A percentile compares a stretch with the other conserved stretches of the same genome.
Evolutionary conservation across 2,329 filamentous ascomycete species (phyloP).

Genomic region (Chaetomium sp.): DNA sequence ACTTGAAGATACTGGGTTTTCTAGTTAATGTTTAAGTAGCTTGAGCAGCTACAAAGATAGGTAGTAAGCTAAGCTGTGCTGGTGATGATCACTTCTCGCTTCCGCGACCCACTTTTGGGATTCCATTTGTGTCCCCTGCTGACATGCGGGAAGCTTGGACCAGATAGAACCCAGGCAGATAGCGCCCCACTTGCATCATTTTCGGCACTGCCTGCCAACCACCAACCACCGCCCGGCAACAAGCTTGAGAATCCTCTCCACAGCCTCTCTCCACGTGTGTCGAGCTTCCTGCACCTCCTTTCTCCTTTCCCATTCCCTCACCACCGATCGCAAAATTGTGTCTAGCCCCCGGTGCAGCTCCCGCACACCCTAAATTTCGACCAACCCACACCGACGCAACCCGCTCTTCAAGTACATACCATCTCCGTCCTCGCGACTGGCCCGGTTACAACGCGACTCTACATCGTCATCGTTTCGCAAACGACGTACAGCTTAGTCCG

Average conservation of each 20-base stretch:
- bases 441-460: background rate
- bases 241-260: slow-evolving; percentile 18
- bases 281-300: slow-evolving; percentile 10
- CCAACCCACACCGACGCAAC: background rate
- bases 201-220: slow-evolving; percentile 11
- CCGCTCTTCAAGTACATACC: background rate
- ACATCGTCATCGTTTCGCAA: slow-evolving; percentile 6
- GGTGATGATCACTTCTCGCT: background rate
- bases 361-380: background rate
- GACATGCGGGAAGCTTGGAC: slow-evolving; percentile 17
- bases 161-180: slow-evolving; percentile 12
- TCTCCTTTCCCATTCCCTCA: slow-evolving; percentile 8
- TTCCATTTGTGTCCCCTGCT: background rate
- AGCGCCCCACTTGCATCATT: slow-evolving; percentile 20
- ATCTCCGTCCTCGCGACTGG: background rate
- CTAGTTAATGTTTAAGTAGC: background rate
- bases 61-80: too few species aligned
- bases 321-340: background rate
- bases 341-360: background rate
- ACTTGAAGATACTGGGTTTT: background rate
- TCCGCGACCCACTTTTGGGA: background rate
- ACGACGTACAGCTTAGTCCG: background rate
- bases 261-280: slow-evolving; percentile 17
- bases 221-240: slow-evolving; percentile 16
- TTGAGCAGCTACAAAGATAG: background rate